Evolutionary conservation across 148 eudicot species (phyloP).

Genomic region (Chenopodium berlandieri): DNA sequence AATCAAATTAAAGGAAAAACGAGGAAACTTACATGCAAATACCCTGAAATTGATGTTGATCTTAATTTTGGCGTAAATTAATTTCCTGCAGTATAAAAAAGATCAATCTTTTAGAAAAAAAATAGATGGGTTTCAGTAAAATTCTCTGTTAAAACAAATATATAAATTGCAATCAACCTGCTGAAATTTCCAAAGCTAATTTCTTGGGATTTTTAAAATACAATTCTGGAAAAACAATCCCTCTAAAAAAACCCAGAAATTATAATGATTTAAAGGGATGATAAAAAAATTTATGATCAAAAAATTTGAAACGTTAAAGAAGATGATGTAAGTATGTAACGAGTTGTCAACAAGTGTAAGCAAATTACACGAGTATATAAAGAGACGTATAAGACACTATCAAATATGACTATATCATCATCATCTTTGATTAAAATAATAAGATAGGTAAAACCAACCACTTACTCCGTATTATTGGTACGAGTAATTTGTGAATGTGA

Average conservation of each 20-base stretch:
- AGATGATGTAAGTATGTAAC: background rate
- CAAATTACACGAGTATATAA: background rate
- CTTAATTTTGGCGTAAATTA: background rate
- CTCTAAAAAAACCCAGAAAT: background rate
- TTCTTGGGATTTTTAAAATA: background rate
- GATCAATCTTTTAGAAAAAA: conserved; percentile 2
- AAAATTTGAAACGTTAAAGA: background rate
- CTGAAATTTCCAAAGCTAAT: background rate
- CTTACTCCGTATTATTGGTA: no score
- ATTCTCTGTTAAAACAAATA: background rate
- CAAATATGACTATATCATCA: background rate
- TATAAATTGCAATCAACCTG: no score
- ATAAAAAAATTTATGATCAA: background rate
- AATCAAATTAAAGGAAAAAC: background rate
- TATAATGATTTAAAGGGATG: background rate
- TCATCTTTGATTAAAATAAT: no score
- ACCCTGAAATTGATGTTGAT: background rate
- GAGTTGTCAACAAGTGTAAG: background rate
- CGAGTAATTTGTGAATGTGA: no score
- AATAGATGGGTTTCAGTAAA: background rate
- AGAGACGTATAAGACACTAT: conserved; percentile 13
- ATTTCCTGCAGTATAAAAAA: background rate
- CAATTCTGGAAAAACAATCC: background rate
- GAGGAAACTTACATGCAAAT: conserved; percentile 19
- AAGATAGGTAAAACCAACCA: no score